Base-by-base conservation (phyloP, 345 rosid genomes). In the Salix brachista region DNA sequence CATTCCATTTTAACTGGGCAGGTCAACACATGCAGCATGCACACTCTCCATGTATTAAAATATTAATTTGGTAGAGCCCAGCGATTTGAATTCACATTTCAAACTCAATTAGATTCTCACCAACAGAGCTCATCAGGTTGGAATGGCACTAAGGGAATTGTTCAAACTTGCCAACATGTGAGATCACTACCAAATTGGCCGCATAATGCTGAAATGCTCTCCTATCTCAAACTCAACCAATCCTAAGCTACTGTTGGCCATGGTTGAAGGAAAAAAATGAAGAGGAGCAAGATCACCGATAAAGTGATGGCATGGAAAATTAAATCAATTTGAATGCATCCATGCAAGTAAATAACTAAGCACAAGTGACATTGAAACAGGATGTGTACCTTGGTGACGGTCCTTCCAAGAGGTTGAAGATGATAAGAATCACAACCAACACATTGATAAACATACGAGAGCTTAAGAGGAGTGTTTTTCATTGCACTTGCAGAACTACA, bases 381-480 rank as follows among this genome's bases (percentile, higher is more conserved):
- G 70, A 75, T 56, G 70, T 77, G 65, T 8, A 96, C 99, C 99
- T 92, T 96, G 84, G 97, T 79, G 74, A 91, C 81, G 41, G 96
- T 88, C 83, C 98, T 89, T 66, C 97, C 98, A 79, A 96, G 80
- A 28, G 94, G 90, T 77, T 96, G 99, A 71, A 96, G 94, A 88
- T 96, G 99, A 81, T 88, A 94, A 71, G 99, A 94, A 89, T 96
- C 97, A 70, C 99, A 96, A 73, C 99, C 99, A 77, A 75, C 88
- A 87, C 99, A 96, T 67, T 96, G 98, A 80, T 94, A 96, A 69
- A 96, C 97, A 79, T 96, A 94, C 3, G 99, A 96, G 65, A 96
- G 96, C 89, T 96, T 96, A 62, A 96, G 96, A 78, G 99, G 99
- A 75, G 99, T 96, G 81, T 89, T 94, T 84, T 96, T 96, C 97